Evolutionary conservation across 371 early-diverging fungal species (phyloP).

Genomic region (Syncephalastrum sp.): DNA sequence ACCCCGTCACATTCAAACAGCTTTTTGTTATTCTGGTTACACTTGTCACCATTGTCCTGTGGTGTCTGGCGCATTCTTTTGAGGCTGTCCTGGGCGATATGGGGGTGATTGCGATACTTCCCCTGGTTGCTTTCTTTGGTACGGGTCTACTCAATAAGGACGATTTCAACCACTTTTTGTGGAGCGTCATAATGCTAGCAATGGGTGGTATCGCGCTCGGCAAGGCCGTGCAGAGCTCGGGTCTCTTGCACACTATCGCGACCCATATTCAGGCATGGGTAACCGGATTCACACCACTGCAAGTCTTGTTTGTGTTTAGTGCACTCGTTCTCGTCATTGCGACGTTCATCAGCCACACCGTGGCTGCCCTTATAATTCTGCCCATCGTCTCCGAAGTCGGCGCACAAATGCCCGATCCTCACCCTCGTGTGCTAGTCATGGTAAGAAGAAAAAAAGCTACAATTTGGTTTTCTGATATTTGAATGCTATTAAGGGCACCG

Average conservation of each 20-base stretch:
- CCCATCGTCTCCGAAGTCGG: conserved; percentile 84
- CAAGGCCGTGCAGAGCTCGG: conserved; percentile 77
- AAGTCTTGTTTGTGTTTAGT: conserved; percentile 69
- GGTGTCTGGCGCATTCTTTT: conserved; percentile 70
- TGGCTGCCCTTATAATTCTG: conserved; percentile 82
- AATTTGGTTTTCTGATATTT: too few relatives aligned
- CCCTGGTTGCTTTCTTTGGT: conserved; percentile 80
- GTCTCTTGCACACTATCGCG: conserved; percentile 77
- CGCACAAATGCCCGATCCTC: conserved; percentile 70
- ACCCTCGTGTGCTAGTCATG: conserved; percentile 91
- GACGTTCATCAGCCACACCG: conserved; percentile 95
- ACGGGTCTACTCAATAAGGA: conserved; percentile 78
- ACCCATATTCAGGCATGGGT: conserved; percentile 62
- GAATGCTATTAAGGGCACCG: too few relatives aligned
- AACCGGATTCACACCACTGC: conserved; percentile 63
- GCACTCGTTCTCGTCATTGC: conserved; percentile 75
- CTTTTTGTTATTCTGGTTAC: conserved; percentile 63
- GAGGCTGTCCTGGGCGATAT: conserved; percentile 73
- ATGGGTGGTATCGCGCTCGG: conserved; percentile 88
- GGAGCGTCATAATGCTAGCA: conserved; percentile 84
- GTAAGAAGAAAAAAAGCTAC: conserved; percentile 18
- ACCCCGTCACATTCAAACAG: conserved; percentile 62
- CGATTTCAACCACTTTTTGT: conserved; percentile 77
- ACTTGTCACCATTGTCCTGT: conserved; percentile 69
- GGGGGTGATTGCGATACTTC: conserved; percentile 81